Percentiles rank a stretch among this genome's conserved stretches.
Conservation (phyloP, 345 rosid genomes). For the Sisymbrium irio region DNA sequence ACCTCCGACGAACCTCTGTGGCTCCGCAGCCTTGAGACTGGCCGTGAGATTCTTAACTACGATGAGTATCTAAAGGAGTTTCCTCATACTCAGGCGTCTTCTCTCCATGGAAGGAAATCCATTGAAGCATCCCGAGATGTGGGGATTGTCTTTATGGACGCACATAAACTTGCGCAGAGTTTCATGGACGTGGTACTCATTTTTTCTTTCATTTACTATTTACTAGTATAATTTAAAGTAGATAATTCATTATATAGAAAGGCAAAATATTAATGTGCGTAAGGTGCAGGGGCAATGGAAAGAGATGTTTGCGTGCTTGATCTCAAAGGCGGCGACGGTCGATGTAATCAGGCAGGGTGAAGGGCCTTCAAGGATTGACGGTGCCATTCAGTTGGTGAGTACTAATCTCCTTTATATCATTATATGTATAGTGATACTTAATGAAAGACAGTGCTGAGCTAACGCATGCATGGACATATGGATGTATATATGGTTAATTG, state of each 20-base stretch:
- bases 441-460: neutral
- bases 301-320: conserved; percentile 91
- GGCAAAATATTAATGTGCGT: neutral
- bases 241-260: neutral
- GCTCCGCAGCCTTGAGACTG: conserved; percentile 89
- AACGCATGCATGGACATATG: neutral
- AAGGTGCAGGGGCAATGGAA: conserved; percentile 78
- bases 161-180: conserved; percentile 69
- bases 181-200: conserved; percentile 84
- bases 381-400: conserved; percentile 83
- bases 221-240: neutral
- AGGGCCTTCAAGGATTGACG: conserved; percentile 61
- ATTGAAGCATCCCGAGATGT: conserved; percentile 91
- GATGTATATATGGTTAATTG: conserved; percentile 38
- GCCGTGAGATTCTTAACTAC: conserved; percentile 90
- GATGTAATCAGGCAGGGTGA: conserved; percentile 81
- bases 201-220: neutral
- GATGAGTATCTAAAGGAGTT: conserved; percentile 86
- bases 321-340: conserved; percentile 83
- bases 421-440: neutral
- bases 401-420: neutral
- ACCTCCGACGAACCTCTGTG: conserved; percentile 72
- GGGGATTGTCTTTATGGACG: conserved; percentile 75
- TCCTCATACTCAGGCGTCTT: conserved; percentile 41
- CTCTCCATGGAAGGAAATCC: conserved; percentile 50